Base-by-base conservation (phyloP, 768 basidiomycete genomes). In the Amanita thiersii region DNA sequence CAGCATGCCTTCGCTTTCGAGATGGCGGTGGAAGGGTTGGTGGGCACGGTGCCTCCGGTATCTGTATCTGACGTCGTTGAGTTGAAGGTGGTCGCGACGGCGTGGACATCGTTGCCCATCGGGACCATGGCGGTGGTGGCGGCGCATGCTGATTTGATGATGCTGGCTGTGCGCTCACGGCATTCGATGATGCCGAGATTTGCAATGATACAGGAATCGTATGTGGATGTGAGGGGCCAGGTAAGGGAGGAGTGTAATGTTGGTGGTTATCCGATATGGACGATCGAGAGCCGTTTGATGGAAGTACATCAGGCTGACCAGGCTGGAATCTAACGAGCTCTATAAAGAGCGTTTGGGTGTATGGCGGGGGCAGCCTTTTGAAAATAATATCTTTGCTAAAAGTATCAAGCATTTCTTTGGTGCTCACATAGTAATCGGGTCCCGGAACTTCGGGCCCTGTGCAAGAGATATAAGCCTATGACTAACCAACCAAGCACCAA, bases 351-450 rank as follows among this genome's bases (percentile, higher is more conserved):
- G 85, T 86, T 45, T 72, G 75, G 3, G 68, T 74, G 45, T 73
- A 74, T 0, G 86, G 83, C 0, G 69, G 72, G 3, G 71, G 66
- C 55, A 87, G 60, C 50, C 76, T 77, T 64, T 74, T 80, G 58
- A 78, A 79, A 23, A 88, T 65, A 46, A 88, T 64, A 14, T 79
- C 77, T 50, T 75, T 83, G 65, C 80, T 84, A 56, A 73, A 82
- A 11, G 65, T 77, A 42, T 86, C 79, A 28, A 87, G 59, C 79
- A 89, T 89, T 47, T 73, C 73, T 47, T 74, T 71, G 4, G 75
- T 77, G 53, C 88, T 75, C 26, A 89, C 77, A 54, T 81, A 89
- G 2, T 70, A 64, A 36, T 84, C 80, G 3, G 56, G 52, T 25
- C 75, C 72, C 14, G 61, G 60, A 32, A 62, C 68, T 31, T 77